Evolutionary conservation across 371 early-diverging fungal species (phyloP), one percentile per base, ranked within the genome.

Genomic region (Syncephalastrum sp.): DNA sequence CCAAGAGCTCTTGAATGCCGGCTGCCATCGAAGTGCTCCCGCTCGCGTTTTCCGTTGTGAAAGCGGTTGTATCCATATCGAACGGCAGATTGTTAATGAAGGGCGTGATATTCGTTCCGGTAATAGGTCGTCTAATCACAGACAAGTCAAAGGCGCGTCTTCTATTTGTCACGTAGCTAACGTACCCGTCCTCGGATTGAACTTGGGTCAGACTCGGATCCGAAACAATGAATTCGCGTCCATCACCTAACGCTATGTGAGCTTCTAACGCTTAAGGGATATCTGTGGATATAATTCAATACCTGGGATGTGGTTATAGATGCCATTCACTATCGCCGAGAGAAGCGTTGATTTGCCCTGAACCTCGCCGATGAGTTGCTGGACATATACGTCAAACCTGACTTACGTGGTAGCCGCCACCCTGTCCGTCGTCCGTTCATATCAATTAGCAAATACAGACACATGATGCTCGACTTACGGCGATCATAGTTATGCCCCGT

Each of bases 21-120:
- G 84, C 82, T 0, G 84, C 84, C 81, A 82, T 81, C 15, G 82
- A 81, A 14, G 84, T 83, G 16, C 72, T 72, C 3, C 84, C 84
- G 6, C 78, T 77, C 1, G 82, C 84, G 56, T 81, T 70, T 3
- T 45, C 15, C 0, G 80, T 82, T 12, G 62, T 57, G 42, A 82
- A 83, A 2, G 41, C 16, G 13, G 29, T 17, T 8, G 81, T 75
- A 25, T 65, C 61, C 38, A 65, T 68, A 10, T 64, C 65, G 50
- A 70, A 60, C 10, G 82, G 82, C 38, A 83, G 57, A 27, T 79
- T 70, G 56, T 54, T 61, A 50, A 83, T 80, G 42, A 79, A 83
- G 1, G 81, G 70, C n/a, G 72, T 64, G 19, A 83, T 79, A 52
- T 83, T 70, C 5, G 64, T 65, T 16, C 54, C 55, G 49, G 59